Evolutionary conservation across 2,329 filamentous ascomycete genomes (phyloP), one percentile per base, ranked within the genome.

Genomic region (Dothideomycetes sp.): DNA sequence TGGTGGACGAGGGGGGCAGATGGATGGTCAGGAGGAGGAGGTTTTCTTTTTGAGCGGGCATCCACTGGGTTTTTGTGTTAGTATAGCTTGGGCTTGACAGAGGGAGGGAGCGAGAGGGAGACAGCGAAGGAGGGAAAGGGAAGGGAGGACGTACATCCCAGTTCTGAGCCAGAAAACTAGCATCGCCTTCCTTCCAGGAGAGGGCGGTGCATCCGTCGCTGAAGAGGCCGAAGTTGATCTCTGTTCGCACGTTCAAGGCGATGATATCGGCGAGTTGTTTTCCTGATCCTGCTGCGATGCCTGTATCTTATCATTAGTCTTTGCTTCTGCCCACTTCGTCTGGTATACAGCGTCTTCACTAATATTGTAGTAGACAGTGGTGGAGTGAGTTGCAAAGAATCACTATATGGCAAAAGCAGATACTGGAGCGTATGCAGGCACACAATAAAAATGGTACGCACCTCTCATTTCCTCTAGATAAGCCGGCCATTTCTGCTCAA

Each of bases 131-230:
- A n/a, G 9, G 1, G n/a, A 19, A 31, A 11, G 2, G 5, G 12
- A 33, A 2, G 12, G 22, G 22, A n/a, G n/a, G 11, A 52, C 58
- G 41, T 41, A 61, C 59, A 47, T 78, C 73, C 74, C 74, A 79
- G 41, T 77, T 78, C 56, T 77, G 74, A 1, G 61, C 64, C 4
- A 77, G 52, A 42, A 65, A 68, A 15, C 58, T 59, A 2, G 47
- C 43, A 4, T 36, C 49, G 3, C 42, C 46, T 0, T 61, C 63
- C 8, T 59, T 53, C 62, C 66, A 73, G 2, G 62, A 62, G 10
- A 76, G 46, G 11, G 66, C 65, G 0, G 74, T 77, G 47, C 74
- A 78, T 3, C 73, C 74, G 47, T 78, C 74, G 32, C 59, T 68
- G 44, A 72, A 76, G 11, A 74, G 53, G 0, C 73, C 73, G 41